These are phyloP conservation scores for Leptodermis oblonga DNA, from an alignment of 257 asterid species.

Conservation along the genomic window DNA sequence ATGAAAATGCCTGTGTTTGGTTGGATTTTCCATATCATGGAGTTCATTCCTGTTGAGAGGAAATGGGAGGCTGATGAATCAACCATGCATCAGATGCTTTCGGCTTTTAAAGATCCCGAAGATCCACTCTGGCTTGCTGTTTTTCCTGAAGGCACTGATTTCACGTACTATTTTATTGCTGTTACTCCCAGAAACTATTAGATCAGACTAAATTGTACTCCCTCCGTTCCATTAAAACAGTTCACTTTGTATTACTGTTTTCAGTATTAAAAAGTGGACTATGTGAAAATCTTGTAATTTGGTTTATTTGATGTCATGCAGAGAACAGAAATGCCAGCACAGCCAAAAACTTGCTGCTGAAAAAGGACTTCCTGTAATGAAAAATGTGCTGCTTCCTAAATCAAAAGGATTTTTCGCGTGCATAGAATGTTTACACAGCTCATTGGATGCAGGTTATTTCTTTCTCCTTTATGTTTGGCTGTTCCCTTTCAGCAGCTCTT, in stretches of 20 bases:
- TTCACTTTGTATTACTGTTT: no score
- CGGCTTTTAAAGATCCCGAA: conserved; percentile 46
- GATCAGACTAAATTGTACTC: conserved; percentile 2
- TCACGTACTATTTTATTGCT: conserved; percentile 49
- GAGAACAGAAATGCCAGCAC: conserved; percentile 78
- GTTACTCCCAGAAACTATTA: conserved; percentile 9
- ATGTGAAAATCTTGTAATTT: conserved; percentile 1
- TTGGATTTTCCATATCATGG: conserved; percentile 80
- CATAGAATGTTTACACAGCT: conserved; percentile 57
- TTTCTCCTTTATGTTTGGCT: neutral
- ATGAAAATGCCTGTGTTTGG: conserved; percentile 88
- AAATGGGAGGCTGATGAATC: conserved; percentile 83
- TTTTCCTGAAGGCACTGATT: conserved; percentile 97
- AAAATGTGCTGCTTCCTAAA: conserved; percentile 83
- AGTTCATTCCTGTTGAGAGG: conserved; percentile 84
- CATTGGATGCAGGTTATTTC: conserved; percentile 78
- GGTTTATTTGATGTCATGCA: conserved; percentile 30
- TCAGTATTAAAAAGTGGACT: no score
- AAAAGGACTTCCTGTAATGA: conserved; percentile 67
- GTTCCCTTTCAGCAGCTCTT: neutral
- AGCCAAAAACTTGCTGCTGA: conserved; percentile 78
- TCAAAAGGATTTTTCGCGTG: conserved; percentile 76
- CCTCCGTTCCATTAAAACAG: neutral
- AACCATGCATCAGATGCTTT: conserved; percentile 49
- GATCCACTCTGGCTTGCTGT: conserved; percentile 90